Evolutionary conservation across 2,329 filamentous ascomycete genomes (phyloP), one percentile per base, ranked within the genome.

Genomic region (Monilinia aucupariae): DNA sequence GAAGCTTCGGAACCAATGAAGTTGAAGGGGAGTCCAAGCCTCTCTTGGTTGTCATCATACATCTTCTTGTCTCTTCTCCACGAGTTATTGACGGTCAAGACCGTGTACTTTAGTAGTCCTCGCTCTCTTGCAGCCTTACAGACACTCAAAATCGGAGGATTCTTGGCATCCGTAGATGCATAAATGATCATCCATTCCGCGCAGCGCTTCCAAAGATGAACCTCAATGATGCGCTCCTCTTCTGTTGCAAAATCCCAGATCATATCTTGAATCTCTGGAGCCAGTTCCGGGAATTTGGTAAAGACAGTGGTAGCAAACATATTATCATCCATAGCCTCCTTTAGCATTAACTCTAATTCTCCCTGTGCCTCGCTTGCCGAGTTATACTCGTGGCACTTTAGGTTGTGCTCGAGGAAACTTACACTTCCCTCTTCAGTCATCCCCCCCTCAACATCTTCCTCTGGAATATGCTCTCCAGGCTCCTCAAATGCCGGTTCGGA

Each of bases 61-160:
- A 56, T 56, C 13, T 45, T 47, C 39, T 56, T 56, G 5, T 56
- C 41, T 32, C 53, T n/a, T 10, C 25, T 17, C 53, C 53, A 56
- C 2, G 53, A 56, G 15, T 56, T 56, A 4, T 32, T 27, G n/a
- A 56, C 27, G 4, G 25, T 34, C 20, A 56, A 34, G 27, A 5
- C 27, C n/a, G 17, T 32, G 27, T 56, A 56, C n/a, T 10, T 4
- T 17, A 6, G 43, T 15, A 56, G 30, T 22, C 53, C 53, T 22
- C 27, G 39, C 27, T 22, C 41, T 47, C 53, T 45, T 6, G 53
- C 41, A 6, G 39, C 39, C 10, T 22, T 27, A 4, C 53, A 56
- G 4, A 56, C 41, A 13, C 53, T 56, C 1, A 56, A 25, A 9
- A 56, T 22, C 9, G 53, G 27, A 13, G 53, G 53, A 17, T 56